Evolutionary conservation across 805 yeast species (phyloP).

Genomic region (Yarrowia sp.): DNA sequence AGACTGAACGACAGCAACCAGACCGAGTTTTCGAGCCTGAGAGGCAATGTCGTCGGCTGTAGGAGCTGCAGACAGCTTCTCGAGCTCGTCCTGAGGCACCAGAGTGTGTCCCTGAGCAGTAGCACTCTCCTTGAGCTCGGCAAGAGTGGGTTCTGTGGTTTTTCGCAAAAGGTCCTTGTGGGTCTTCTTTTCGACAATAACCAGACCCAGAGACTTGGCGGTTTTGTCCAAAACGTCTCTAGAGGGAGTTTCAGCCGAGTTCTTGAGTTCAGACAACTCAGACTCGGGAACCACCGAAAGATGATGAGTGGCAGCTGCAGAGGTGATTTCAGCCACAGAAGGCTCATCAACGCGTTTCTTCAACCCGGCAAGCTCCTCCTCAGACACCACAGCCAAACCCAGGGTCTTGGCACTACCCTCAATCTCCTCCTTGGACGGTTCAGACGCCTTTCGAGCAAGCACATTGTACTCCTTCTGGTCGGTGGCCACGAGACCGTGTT

Average conservation of each 20-base stretch:
- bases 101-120: constrained; percentile 50
- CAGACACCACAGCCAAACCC: constrained; percentile 40
- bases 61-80: constrained; percentile 45
- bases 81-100: constrained; percentile 50
- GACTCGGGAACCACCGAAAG: not conserved
- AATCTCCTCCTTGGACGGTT: constrained; percentile 41
- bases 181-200: constrained; percentile 43
- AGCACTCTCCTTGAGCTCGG: constrained; percentile 49
- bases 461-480: constrained; percentile 40
- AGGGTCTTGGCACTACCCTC: constrained; percentile 40
- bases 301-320: not conserved
- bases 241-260: not conserved
- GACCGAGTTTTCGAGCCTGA: constrained; percentile 40
- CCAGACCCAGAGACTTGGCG: constrained; percentile 12
- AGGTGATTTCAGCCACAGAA: not conserved
- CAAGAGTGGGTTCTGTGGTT: constrained; percentile 44
- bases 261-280: not conserved
- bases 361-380: not conserved
- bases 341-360: not conserved
- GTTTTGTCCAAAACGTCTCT: not conserved
- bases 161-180: constrained; percentile 14
- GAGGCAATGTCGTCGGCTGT: constrained; percentile 41
- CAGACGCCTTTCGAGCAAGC: constrained; percentile 42
- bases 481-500: constrained; percentile 43
- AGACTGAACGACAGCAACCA: constrained; percentile 42